Conservation (phyloP, 2,329 filamentous ascomycete species). For the Claviceps pazoutovae region DNA sequence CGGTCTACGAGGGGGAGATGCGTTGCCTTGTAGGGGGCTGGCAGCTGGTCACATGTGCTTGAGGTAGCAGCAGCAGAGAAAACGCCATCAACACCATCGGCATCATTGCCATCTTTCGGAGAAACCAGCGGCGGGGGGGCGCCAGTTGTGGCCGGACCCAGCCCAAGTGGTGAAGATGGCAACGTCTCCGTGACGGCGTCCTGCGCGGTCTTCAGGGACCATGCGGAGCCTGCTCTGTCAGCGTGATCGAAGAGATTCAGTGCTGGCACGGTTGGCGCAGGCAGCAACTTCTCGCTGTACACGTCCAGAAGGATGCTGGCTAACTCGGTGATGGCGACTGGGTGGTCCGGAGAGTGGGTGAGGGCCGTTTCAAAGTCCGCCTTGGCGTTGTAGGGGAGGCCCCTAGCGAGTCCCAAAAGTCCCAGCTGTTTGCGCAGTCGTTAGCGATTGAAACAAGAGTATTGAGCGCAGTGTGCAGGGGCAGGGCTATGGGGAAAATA, state of each 20-base stretch:
- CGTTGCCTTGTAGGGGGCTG: constrained; percentile 39
- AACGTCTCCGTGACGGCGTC: constrained; percentile 12
- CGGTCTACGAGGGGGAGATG: constrained; percentile 63
- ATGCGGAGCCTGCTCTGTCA: background rate
- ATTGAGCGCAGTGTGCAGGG: background rate
- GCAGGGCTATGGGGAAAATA: background rate
- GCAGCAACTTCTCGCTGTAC: constrained; percentile 55
- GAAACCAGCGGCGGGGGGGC: constrained; percentile 5
- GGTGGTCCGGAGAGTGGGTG: constrained; percentile 65
- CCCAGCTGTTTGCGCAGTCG: constrained; percentile 38
- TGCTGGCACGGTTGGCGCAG: constrained; percentile 37
- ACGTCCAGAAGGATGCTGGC: constrained; percentile 79
- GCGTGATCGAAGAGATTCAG: constrained; percentile 14
- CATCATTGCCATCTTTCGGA: constrained; percentile 9
- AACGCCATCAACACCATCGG: background rate
- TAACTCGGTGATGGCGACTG: constrained; percentile 65
- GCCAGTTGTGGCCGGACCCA: constrained; percentile 19
- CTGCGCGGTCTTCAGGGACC: constrained; percentile 2
- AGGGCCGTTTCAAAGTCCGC: constrained; percentile 72
- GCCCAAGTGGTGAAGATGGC: constrained; percentile 33
- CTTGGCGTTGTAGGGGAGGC: constrained; percentile 53
- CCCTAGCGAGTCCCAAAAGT: constrained; percentile 48
- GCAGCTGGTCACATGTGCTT: constrained; percentile 24
- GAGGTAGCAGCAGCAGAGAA: constrained; percentile 4
- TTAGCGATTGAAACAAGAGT: background rate